Evolutionary conservation across 495 filamentous ascomycete genomes (phyloP).

Genomic region (Neurospora sp.): DNA sequence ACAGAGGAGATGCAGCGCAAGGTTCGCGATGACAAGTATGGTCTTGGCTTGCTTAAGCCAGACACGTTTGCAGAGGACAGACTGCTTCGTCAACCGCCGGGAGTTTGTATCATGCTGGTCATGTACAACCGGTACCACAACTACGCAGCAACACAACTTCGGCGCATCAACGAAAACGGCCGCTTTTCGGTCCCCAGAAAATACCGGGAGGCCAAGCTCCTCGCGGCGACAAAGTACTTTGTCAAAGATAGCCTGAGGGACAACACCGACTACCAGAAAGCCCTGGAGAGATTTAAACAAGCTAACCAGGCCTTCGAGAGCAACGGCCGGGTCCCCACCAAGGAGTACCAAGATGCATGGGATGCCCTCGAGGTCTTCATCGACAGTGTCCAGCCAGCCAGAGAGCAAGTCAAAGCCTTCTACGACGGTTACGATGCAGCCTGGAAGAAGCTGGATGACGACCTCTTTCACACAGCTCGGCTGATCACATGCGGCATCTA

Average conservation of each 20-base stretch:
- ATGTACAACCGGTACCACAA: slow-evolving; percentile 69
- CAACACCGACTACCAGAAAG: neutral
- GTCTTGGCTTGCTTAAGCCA: slow-evolving; percentile 58
- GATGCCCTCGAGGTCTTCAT: neutral
- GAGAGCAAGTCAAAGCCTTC: neutral
- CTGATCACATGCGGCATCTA: slow-evolving; percentile 72
- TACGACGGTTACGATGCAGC: slow-evolving; percentile 3
- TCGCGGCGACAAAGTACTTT: slow-evolving; percentile 19
- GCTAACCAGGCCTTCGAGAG: neutral
- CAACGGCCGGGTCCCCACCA: neutral
- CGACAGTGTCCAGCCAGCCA: neutral
- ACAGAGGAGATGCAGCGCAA: slow-evolving; percentile 55
- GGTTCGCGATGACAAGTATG: slow-evolving; percentile 59
- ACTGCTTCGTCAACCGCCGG: slow-evolving; percentile 63
- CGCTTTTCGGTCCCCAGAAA: slow-evolving; percentile 49
- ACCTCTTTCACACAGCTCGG: slow-evolving; percentile 71
- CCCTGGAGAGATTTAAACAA: neutral
- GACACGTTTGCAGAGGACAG: slow-evolving; percentile 66
- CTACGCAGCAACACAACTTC: slow-evolving; percentile 49
- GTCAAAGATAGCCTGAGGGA: neutral
- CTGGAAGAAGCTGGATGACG: slow-evolving; percentile 55
- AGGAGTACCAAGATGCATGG: neutral
- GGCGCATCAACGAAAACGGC: slow-evolving; percentile 64
- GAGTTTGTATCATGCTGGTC: slow-evolving; percentile 62
- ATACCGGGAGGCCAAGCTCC: slow-evolving; percentile 42